A percentile compares a stretch with the other conserved stretches of the same genome.
Evolutionary conservation across 257 asterid species (phyloP).

Genomic region (Primulina eburnea): DNA sequence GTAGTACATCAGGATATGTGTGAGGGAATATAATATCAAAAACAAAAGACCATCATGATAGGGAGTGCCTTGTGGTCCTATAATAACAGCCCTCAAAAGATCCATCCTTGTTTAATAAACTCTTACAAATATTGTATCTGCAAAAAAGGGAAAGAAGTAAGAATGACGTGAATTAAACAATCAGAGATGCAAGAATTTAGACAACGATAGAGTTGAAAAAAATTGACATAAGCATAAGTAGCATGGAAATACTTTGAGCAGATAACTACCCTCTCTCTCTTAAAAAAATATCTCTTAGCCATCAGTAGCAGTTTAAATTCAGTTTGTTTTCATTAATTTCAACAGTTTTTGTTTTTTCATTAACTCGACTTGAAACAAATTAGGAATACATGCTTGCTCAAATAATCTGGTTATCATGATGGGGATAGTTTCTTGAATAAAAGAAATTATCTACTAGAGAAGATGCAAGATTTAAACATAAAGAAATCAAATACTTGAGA

Average conservation of each 20-base stretch:
- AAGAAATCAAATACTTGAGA: too few relatives aligned
- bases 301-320: background rate
- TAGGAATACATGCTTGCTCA: background rate
- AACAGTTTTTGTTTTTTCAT: background rate
- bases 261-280: background rate
- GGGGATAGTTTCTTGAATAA: background rate
- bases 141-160: background rate
- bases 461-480: background rate
- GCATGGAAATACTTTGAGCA: too few relatives aligned
- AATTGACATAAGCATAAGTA: background rate
- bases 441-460: background rate
- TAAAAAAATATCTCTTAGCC: background rate
- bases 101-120: conserved; percentile 58
- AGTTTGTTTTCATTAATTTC: background rate
- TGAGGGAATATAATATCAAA: conserved; percentile 49
- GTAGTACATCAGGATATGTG: conserved; percentile 44
- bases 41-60: conserved; percentile 61
- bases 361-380: background rate
- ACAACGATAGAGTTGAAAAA: background rate
- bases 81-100: conserved; percentile 53
- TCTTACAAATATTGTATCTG: conserved; percentile 54
- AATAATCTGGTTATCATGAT: background rate
- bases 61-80: conserved; percentile 62
- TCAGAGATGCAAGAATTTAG: background rate
- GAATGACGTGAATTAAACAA: background rate